Evolutionary conservation across 1,284 basidiomycete species (phyloP), one percentile per base, ranked within the genome.

Genomic region (Sporisorium scitamineum): DNA sequence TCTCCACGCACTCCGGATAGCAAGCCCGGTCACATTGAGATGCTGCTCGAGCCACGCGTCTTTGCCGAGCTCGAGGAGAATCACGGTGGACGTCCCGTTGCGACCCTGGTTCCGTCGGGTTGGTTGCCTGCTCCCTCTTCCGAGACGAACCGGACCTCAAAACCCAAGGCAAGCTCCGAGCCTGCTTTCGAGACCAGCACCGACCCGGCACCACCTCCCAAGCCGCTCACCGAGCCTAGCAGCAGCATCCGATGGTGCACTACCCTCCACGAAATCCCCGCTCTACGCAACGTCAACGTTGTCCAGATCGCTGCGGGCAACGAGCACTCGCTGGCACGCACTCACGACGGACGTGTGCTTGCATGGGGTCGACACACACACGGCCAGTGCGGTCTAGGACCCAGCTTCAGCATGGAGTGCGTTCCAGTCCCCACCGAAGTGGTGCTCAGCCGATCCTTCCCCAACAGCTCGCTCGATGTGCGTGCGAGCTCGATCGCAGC

Each of bases 371-470:
- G 78, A 2, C 81, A 85, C 54, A 56, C 75, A 8, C 57, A 65
- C 76, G 93, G 92, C 42, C 94, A 95, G 86, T 89, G 94, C 53
- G 94, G 94, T 10, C 88, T 97, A 22, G 94, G 94, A 2, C 86
- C 88, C 9, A 89, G 89, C 60, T 88, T 92, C 18, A 89, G 89
- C 6, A 87, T 93, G 59, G 90, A 93, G 52, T 89, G 90, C 5
- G 91, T 97, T 64, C 91, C 90, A 2, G 89, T 93, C 1, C 95
- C 95, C 0, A 94, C 93, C 6, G 95, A 98, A 85, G 90, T 97
- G 16, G 88, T 92, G 13, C 87, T 96, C 14, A 90, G 90, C 86
- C 88, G 89, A 44, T 88, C 88, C 42, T 89, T 90, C 64, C 87
- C 90, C 13, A 89, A 89, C 20, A 89, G 89, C 47, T 75, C 73